phyloP scores from a whole-genome alignment of 164 flowering plant species.

The Macadamia tetraphylla region DNA sequence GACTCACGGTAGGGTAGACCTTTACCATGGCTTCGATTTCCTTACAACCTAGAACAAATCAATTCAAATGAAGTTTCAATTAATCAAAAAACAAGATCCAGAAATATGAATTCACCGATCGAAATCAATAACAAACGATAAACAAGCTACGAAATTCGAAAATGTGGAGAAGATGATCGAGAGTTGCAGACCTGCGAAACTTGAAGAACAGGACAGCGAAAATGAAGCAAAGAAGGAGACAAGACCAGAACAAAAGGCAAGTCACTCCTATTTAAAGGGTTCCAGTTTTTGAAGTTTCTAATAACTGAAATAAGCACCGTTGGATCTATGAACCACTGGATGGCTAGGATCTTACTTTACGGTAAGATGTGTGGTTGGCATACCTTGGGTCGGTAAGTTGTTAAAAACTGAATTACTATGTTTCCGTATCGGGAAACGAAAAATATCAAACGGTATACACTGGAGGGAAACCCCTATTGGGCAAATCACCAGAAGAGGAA shows the following conservation, averaged over 20 bases:
- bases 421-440: no score
- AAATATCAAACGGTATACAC: no score
- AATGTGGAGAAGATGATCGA: background rate
- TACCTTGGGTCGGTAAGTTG: background rate
- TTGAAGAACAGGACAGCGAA: no score
- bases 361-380: background rate
- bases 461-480: no score
- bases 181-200: background rate
- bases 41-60: background rate
- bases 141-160: background rate
- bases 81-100: no score
- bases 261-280: background rate
- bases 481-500: no score
- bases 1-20: constrained; percentile 74
- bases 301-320: constrained; percentile 14
- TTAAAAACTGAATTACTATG: no score
- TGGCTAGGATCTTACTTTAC: background rate
- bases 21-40: constrained; percentile 50
- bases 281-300: constrained; percentile 17
- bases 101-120: no score
- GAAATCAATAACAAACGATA: no score
- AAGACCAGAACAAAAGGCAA: no score
- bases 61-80: no score
- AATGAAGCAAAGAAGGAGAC: no score
- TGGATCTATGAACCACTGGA: background rate